phyloP scores from a whole-genome alignment of 179 eudicot genomes.

The Silene noctiflora region DNA sequence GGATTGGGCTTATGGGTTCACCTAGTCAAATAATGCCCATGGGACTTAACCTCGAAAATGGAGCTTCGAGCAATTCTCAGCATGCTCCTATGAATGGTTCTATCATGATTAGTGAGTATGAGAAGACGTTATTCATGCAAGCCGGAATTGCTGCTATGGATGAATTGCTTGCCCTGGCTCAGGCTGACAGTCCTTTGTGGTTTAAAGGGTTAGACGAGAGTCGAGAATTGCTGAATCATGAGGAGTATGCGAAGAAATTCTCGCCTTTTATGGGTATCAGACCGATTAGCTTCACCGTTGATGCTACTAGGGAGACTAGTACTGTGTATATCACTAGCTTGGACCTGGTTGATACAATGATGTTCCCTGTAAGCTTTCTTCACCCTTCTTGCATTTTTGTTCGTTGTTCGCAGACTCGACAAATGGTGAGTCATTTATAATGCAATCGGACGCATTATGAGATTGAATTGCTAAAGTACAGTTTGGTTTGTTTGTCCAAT shows the following conservation, averaged over 20 bases:
- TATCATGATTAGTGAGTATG: conserved; percentile 26
- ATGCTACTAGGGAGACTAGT: conserved; percentile 62
- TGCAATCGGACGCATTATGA: too few species aligned
- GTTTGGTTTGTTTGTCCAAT: conserved; percentile 9
- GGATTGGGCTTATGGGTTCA: conserved; percentile 20
- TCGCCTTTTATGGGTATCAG: conserved; percentile 43
- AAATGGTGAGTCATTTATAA: too few species aligned
- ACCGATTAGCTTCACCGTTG: conserved; percentile 44
- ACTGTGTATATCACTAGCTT: conserved; percentile 41
- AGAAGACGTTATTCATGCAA: conserved; percentile 49
- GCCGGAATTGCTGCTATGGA: conserved; percentile 67
- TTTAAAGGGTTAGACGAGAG: conserved; percentile 39
- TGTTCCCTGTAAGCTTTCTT: conserved; percentile 49
- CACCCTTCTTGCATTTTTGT: neutral
- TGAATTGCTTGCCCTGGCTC: conserved; percentile 57
- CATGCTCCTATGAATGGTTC: conserved; percentile 29
- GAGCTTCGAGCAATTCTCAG: conserved; percentile 27
- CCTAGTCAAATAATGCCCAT: conserved; percentile 24
- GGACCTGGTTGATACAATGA: conserved; percentile 55
- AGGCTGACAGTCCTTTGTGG: conserved; percentile 60
- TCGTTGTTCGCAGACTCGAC: too few species aligned
- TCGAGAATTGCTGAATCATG: conserved; percentile 49
- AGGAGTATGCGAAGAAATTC: conserved; percentile 52
- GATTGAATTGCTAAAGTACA: too few species aligned
- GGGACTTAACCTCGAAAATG: conserved; percentile 42